Evolutionary conservation across 257 asterid genomes (phyloP), one percentile per base, ranked within the genome.

Genomic region (Nicotiana knightiana): DNA sequence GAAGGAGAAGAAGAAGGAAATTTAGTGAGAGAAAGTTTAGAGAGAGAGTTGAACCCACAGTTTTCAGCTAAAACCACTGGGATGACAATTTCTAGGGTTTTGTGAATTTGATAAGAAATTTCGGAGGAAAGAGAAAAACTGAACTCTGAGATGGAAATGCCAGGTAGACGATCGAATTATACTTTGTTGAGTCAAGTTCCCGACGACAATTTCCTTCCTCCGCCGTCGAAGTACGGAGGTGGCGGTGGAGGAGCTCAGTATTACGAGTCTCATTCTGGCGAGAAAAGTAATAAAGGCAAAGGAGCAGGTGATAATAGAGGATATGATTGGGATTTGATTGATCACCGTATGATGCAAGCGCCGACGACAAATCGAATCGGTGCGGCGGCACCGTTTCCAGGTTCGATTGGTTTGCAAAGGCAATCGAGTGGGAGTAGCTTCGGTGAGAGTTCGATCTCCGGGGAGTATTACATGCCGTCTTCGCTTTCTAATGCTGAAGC

Each of bases 341-440:
- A 95, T 92, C 98, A 90, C 59, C 86, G 61, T 24, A 86, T 88
- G 87, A 73, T 84, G 67, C 91, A 85, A 83, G 54, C 89, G 77
- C 91, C 89, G 76, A 9, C 51, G 51, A 2, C 51, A 43, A 88
- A 85, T 82, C 92, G 97, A 90, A 87, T 90, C 84, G 91, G 91
- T 64, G 65, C 30, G 53, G 76, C 89, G 82, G 43, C 88, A 55
- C 87, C 86, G 85, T 87, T 89, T 81, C 80, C 88, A 59, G 84
- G 85, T 61, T 85, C 97, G 5, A 83, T 87, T 37, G 98, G 93
- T 18, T 80, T 92, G 77, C 99, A 93, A 88, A 86, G 92, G 91
- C 97, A 94, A 86, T 96, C 99, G 17, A 96, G 98, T 73, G 99
- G 97, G 76, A 96, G 98, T 81, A 96, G 99, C 85, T 96, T 92